Percentiles rank a stretch among this genome's conserved stretches.
Evolutionary conservation across 192 early-diverging fungal genomes (phyloP).

Genomic region (Lobosporangium transversale): DNA sequence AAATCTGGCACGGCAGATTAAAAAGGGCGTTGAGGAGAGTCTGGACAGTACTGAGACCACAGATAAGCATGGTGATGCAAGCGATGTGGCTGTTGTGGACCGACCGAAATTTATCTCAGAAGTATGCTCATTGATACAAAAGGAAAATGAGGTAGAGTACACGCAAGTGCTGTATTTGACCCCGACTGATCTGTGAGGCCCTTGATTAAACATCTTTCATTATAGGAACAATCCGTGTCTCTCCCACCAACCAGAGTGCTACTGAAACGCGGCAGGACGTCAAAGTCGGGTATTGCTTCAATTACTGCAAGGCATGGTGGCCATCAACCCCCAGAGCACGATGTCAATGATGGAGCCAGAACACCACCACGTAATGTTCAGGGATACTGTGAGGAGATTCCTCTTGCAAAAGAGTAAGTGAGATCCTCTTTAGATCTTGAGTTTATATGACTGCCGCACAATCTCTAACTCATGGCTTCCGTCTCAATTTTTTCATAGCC

Average conservation of each 20-base stretch:
- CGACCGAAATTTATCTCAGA: no score
- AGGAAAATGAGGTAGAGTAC: conserved; percentile 3
- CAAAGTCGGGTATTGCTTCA: conserved; percentile 9
- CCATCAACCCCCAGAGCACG: conserved; percentile 12
- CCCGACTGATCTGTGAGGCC: conserved; percentile 11
- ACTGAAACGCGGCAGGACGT: conserved; percentile 16
- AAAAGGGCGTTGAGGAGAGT: no score
- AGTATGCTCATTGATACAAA: background rate
- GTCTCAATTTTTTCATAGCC: conserved; percentile 11
- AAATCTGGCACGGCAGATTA: background rate
- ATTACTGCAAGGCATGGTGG: conserved; percentile 10
- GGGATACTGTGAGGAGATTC: conserved; percentile 14
- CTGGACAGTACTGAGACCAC: no score
- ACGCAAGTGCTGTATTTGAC: conserved; percentile 1
- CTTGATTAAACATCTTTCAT: conserved; percentile 24
- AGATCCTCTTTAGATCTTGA: conserved; percentile 15
- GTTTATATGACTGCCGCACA: conserved; percentile 1
- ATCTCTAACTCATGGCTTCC: conserved; percentile 6
- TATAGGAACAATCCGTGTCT: conserved; percentile 23
- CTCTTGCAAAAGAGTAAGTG: conserved; percentile 13
- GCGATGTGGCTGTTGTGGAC: no score
- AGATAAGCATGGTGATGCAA: no score
- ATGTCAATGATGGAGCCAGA: conserved; percentile 6
- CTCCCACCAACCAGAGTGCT: conserved; percentile 12
- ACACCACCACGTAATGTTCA: conserved; percentile 19